These are phyloP conservation scores for Boletus rubropictus DNA, from an alignment of 768 basidiomycete species.

Conservation along the genomic window DNA sequence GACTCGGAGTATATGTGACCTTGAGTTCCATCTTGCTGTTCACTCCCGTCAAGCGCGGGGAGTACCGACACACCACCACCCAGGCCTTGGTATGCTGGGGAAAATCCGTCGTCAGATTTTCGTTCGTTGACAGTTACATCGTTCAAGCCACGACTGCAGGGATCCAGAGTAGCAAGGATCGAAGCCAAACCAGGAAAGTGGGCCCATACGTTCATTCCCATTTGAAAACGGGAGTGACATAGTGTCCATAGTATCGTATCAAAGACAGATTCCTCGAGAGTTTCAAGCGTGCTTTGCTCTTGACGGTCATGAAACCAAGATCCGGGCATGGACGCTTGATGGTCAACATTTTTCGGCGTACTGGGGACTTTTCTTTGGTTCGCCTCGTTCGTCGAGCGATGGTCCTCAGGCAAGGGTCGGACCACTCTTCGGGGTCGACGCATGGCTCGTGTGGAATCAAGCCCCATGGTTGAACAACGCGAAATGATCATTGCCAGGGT, in stretches of 20 bases:
- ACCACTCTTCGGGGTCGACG: background rate
- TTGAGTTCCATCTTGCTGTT: background rate
- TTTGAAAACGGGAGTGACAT: background rate
- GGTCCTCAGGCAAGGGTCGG: background rate
- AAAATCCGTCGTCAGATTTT: background rate
- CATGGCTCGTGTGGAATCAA: background rate
- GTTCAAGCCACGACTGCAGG: background rate
- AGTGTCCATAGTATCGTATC: background rate
- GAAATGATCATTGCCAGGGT: background rate
- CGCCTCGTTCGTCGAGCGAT: background rate
- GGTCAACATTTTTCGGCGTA: background rate
- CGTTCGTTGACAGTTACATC: background rate
- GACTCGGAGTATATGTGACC: background rate
- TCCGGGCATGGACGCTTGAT: background rate
- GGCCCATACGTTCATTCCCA: background rate
- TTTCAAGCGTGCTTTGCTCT: background rate
- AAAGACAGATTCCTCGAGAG: background rate
- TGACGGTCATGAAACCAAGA: constrained; percentile 2
- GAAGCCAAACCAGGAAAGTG: background rate
- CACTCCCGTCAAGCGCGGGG: background rate
- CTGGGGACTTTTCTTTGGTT: background rate
- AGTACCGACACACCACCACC: background rate
- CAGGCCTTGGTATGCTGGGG: background rate
- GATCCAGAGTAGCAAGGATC: background rate
- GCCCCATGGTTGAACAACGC: background rate